phyloP scores from a whole-genome alignment of 2,329 filamentous ascomycete species.

The Neofusicoccum parvum region DNA sequence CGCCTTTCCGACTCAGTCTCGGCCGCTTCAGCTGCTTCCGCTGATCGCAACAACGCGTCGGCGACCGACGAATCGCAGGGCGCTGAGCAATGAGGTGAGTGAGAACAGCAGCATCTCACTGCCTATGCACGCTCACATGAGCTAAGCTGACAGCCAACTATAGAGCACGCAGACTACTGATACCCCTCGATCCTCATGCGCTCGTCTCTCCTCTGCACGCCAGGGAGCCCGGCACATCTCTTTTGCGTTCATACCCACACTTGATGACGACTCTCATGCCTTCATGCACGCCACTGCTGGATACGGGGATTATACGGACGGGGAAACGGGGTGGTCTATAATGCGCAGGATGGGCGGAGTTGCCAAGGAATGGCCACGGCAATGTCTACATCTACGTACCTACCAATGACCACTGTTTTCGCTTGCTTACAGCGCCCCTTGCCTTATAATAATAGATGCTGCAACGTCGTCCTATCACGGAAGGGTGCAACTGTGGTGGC shows the following conservation, averaged over 20 bases:
- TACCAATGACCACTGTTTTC: background rate
- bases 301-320: background rate
- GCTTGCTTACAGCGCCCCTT: background rate
- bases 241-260: background rate
- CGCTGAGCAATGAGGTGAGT: background rate
- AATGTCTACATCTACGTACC: background rate
- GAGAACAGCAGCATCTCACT: background rate
- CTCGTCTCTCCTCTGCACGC: background rate
- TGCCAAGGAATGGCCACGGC: background rate
- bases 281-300: background rate
- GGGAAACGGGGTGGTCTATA: background rate
- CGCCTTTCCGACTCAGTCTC: constrained; percentile 54
- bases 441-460: no score
- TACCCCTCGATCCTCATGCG: constrained; percentile 5
- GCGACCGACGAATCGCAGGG: background rate
- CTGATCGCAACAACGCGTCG: constrained; percentile 34
- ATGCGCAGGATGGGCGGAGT: background rate
- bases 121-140: background rate
- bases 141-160: constrained; percentile 7
- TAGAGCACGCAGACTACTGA: constrained; percentile 4
- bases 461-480: no score
- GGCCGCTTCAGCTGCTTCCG: constrained; percentile 58
- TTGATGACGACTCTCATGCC: constrained; percentile 7
- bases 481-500: no score
- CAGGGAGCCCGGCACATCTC: background rate